Evolutionary conservation across 129 eudicot genomes (phyloP).

Genomic region (Helianthus tuberosus): DNA sequence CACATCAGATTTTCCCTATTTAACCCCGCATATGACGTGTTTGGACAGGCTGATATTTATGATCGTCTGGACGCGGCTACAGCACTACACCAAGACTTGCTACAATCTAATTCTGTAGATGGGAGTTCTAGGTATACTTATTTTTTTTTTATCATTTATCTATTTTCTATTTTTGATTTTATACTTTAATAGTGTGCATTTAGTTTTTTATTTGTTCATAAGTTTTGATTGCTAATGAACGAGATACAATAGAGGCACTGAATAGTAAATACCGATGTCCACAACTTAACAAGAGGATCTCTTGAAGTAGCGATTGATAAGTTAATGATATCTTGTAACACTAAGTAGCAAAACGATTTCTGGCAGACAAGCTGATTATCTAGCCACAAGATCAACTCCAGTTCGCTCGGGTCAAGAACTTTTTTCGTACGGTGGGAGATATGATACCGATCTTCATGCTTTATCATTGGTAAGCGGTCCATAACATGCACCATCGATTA

Average conservation of each 20-base stretch:
- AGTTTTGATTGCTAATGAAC: slow-evolving; percentile 23
- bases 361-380: slow-evolving; percentile 99
- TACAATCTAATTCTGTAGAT: slow-evolving; percentile 77
- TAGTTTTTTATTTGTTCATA: not conserved
- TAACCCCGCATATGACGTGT: not conserved
- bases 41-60: slow-evolving; percentile 65
- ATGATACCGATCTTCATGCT: slow-evolving; percentile 68
- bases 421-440: slow-evolving; percentile 68
- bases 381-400: slow-evolving; percentile 65
- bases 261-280: slow-evolving; percentile 26
- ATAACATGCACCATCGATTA: slow-evolving; percentile 78
- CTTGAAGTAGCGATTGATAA: slow-evolving; percentile 19
- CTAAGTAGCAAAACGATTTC: slow-evolving; percentile 73
- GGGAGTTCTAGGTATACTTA: slow-evolving; percentile 70
- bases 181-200: slow-evolving; percentile 6
- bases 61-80: slow-evolving; percentile 76
- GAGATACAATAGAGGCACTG: slow-evolving; percentile 19
- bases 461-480: slow-evolving; percentile 56
- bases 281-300: slow-evolving; percentile 31
- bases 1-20: not conserved
- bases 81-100: slow-evolving; percentile 66
- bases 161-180: not conserved
- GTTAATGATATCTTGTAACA: slow-evolving; percentile 39
- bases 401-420: slow-evolving; percentile 66
- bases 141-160: too few species aligned